Percentiles rank a stretch among this genome's conserved stretches.
phyloP scores from a whole-genome alignment of 805 yeast species.

The Monosporozyma aquatica region DNA sequence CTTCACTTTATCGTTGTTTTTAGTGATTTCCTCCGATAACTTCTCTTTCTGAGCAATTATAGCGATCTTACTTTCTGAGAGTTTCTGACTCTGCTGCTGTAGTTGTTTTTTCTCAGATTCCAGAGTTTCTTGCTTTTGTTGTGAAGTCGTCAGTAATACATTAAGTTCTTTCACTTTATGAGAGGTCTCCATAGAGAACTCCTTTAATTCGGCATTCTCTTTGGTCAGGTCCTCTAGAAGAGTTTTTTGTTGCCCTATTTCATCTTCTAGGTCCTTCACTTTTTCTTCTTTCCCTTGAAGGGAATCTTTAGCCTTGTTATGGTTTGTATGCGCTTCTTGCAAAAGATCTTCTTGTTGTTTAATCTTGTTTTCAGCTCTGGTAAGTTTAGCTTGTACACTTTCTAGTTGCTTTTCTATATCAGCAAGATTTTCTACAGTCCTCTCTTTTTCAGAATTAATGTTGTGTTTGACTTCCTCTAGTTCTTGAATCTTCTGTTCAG shows the following conservation, averaged over 20 bases:
- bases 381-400: not conserved
- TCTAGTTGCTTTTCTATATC: not conserved
- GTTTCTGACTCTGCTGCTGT: not conserved
- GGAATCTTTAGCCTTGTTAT: not conserved
- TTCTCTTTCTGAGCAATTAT: not conserved
- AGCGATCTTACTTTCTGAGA: not conserved
- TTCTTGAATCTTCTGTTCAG: not conserved
- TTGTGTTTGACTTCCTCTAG: not conserved
- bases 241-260: not conserved
- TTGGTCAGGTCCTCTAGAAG: not conserved
- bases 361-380: not conserved
- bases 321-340: not conserved
- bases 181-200: not conserved
- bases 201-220: not conserved
- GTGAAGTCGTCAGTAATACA: not conserved
- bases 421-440: not conserved
- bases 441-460: not conserved
- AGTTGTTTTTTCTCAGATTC: not conserved
- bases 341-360: not conserved
- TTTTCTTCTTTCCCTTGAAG: not conserved
- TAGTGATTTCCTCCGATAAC: not conserved
- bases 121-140: constrained; percentile 8
- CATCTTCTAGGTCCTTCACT: not conserved
- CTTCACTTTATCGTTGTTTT: constrained; percentile 1
- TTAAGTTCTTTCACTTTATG: constrained; percentile 4